Percentiles rank a stretch among this genome's conserved stretches.
Evolutionary conservation across 352 stramenopile genomes (phyloP).

Genomic region (Globisporangium nagaii): DNA sequence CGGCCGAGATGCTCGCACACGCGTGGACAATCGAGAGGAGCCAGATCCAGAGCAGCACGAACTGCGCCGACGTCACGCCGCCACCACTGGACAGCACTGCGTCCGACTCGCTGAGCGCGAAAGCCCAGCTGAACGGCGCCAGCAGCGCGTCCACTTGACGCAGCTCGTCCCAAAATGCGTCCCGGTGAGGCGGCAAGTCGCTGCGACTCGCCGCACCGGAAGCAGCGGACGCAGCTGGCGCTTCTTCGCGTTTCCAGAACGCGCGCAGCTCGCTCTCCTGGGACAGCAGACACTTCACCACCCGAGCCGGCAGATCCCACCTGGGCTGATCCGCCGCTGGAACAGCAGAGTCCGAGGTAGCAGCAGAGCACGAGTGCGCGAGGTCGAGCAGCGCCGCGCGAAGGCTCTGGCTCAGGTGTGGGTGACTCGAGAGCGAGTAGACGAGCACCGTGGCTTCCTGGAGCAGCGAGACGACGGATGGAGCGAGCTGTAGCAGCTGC

Average conservation of each 20-base stretch:
- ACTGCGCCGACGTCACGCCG: slow-evolving; percentile 29
- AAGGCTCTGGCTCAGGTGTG: neutral
- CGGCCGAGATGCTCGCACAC: slow-evolving; percentile 6
- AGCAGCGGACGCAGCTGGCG: too few relatives aligned
- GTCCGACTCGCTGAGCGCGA: slow-evolving; percentile 29
- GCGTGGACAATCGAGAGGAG: slow-evolving; percentile 18
- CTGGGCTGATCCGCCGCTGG: neutral
- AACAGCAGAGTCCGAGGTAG: neutral
- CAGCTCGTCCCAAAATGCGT: slow-evolving; percentile 32
- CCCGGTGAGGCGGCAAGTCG: slow-evolving; percentile 1
- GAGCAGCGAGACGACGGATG: slow-evolving; percentile 11
- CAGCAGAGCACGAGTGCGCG: too few relatives aligned
- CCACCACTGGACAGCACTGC: neutral
- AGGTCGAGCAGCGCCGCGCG: neutral
- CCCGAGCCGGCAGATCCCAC: slow-evolving; percentile 15
- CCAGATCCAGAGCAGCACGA: slow-evolving; percentile 45
- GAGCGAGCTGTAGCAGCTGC: slow-evolving; percentile 20
- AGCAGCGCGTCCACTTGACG: slow-evolving; percentile 26
- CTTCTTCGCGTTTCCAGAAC: slow-evolving; percentile 11
- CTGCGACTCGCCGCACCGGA: neutral
- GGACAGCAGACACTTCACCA: slow-evolving; percentile 21
- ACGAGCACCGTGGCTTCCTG: slow-evolving; percentile 4
- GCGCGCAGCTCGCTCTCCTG: slow-evolving; percentile 19
- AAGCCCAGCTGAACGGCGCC: slow-evolving; percentile 37
- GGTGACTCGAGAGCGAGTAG: slow-evolving; percentile 8